A percentile compares a stretch with the other conserved stretches of the same genome.
Evolutionary conservation across 306 rosid genomes (phyloP).

Genomic region (Malus orientalis): DNA sequence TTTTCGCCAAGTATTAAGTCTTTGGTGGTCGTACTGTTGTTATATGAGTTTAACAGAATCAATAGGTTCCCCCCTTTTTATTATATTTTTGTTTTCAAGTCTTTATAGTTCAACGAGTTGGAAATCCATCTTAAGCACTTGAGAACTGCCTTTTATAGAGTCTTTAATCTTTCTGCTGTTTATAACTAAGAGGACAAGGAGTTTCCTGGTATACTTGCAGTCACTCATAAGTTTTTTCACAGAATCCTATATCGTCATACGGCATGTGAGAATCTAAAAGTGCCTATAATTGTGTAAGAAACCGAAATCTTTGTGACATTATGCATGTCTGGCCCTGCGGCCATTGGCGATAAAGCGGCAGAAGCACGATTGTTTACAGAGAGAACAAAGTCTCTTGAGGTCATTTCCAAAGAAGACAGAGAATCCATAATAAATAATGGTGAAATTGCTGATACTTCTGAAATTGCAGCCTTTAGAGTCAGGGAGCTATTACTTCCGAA

Average conservation of each 20-base stretch:
- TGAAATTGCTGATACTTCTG: conserved; percentile 47
- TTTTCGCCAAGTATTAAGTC: not conserved
- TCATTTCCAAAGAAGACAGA: conserved; percentile 30
- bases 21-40: not conserved
- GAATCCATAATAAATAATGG: conserved; percentile 36
- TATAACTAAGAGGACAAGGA: conserved; percentile 33
- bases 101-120: not conserved
- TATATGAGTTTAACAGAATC: not conserved
- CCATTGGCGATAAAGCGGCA: conserved; percentile 50
- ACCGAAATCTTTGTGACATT: conserved; percentile 44
- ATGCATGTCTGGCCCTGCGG: conserved; percentile 99
- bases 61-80: not conserved
- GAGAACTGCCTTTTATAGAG: not conserved
- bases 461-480: conserved; percentile 56
- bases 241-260: conserved; percentile 30
- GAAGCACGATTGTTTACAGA: conserved; percentile 52
- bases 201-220: conserved; percentile 14
- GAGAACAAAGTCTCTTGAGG: conserved; percentile 77
- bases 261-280: conserved; percentile 29
- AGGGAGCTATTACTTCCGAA: conserved; percentile 59
- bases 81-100: not conserved
- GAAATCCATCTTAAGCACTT: conserved; percentile 9
- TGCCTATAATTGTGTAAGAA: conserved; percentile 35
- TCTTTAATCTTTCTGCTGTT: conserved; percentile 21
- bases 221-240: conserved; percentile 22